Base-by-base conservation (phyloP, 2,329 filamentous ascomycete genomes). In the Hypoxylon sp. region DNA sequence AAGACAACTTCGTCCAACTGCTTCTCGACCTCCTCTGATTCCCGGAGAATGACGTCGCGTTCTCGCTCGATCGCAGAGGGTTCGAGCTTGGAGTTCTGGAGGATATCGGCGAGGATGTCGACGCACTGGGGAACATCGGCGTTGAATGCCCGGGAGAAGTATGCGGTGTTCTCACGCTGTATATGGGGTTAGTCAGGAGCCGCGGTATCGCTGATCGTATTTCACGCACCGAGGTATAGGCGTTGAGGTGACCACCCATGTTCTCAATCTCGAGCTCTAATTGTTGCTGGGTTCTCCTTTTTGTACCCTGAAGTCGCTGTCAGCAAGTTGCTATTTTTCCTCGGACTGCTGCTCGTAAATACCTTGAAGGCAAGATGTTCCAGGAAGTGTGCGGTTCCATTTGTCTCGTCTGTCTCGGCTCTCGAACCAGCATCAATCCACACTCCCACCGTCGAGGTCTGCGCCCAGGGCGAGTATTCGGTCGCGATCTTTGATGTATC, bases 361-460 rank as follows among this genome's bases (percentile, higher is more conserved):
- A 97, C 94, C 93, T 99, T 99, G 90, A 99, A 99, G 76, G 96
- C 96, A 82, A 99, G 89, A 86, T 99, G 96, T 88, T 99, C 96
- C 77, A 99, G 90, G 88, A 99, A 99, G 86, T 99, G 96, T 78
- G 96, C 96, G 76, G 96, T 99, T 83, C 96, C 96, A 86, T 98
- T 99, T 79, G 93, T 98, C 89, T 94, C 94, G 84, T 96, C 90
- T 75, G 96, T 99, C 88, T 99, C 96, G 81, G 96, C 94, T 82
- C 96, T 89, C 82, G 94, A 97, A 80, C 96, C 96, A 81, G 96
- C 95, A 84, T 99, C 96, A 81, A 99, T 99, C 94, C 96, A 99
- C 73, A 99, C 93, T 81, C 96, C 96, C 77, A 98, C 94, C 60
- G 95, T 98, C 77, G 94, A 97, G 69, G 96, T 98, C 87, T 98